Evolutionary conservation across 2,329 filamentous ascomycete species (phyloP), one percentile per base, ranked within the genome.

Genomic region (Hypomyces perniciosus): DNA sequence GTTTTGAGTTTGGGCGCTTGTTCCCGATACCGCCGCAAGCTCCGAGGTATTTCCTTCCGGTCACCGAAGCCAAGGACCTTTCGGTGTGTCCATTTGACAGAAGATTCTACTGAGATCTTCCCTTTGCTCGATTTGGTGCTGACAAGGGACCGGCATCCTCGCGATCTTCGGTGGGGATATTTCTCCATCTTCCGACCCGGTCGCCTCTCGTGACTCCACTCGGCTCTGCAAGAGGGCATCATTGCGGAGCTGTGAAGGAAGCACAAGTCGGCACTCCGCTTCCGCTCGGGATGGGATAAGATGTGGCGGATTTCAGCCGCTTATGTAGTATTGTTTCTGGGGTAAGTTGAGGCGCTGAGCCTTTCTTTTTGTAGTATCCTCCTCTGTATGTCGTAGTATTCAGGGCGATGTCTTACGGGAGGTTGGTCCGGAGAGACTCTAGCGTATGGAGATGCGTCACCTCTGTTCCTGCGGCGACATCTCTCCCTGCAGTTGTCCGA

Each of bases 181-280:
- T 27, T 31, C 8, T 30, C 38, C 34, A 37, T 41, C 35, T 12
- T 5, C 49, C 35, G 35, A 46, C 26, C 35, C 41, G 47, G 20
- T 44, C 47, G 13, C n/a, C 34, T n/a, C 30, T 20, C 30, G 40
- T 26, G 20, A 43, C 48, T 50, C 41, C 34, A 45, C 48, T 28
- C 48, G 48, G 46, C 40, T 39, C 54, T 56, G 53, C 53, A 48
- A 35, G 44, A 28, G 27, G 30, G 47, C 54, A 52, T 54, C 44
- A 56, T 53, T 50, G 54, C 50, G 47, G 50, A 53, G 37, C 46
- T 34, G 37, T n/a, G 7, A n/a, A 26, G 20, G 43, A 34, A 7
- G 43, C 13, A 13, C n/a, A 30, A 13, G 30, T 34, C 43, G 46
- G 33, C 27, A 29, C 42, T 10, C 29, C 12, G 26, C 12, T 26